Evolutionary conservation across 768 basidiomycete species (phyloP), one percentile per base, ranked within the genome.

Genomic region (Tephrocybe sp.): DNA sequence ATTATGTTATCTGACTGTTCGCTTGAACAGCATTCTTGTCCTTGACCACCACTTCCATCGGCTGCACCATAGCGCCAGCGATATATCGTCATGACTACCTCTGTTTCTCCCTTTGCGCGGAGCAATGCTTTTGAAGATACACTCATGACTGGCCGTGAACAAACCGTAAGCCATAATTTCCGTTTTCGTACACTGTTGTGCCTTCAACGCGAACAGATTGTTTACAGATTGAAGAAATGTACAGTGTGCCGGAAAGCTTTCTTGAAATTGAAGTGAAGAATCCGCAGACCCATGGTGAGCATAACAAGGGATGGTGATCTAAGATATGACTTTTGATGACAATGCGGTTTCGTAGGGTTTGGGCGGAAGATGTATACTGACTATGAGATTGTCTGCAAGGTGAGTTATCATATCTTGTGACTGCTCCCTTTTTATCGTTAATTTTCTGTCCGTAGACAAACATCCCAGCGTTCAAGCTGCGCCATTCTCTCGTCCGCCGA

Each of bases 341-440:
- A 2, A 40, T 26, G 15, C 25, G 20, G 28, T 32, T 21, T 45
- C 28, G 1, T 65, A 93, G 94, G 94, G 25, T 93, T 95, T 62
- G 96, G 97, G 24, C 78, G 97, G 62, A 98, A 98, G 80, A 96
- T 96, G 95, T 99, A 91, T 72, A 99, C 97, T 36, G 96, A 98
- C 77, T 98, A 98, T 64, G 97, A 99, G 73, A 87, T 99, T 51
- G 88, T 98, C 39, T 97, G 93, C 80, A 94, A 94, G 84, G 95
- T 90, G 51, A 56, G 78, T 63, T n/a, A n/a, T 55, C 28, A 8
- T 28, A 48, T 43, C 30, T 17, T 23, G n/a, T n/a, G n/a, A n/a
- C n/a, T n/a, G n/a, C n/a, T n/a, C n/a, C n/a, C n/a, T n/a, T n/a
- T 30, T 48, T 58, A 12, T 9, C 46, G 44, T 30, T 10, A 36